A percentile compares a stretch with the other conserved stretches of the same genome.
These are phyloP conservation scores for Ceratobasidium sp. DNA, from an alignment of 1,284 basidiomycete species.

Conservation along the genomic window DNA sequence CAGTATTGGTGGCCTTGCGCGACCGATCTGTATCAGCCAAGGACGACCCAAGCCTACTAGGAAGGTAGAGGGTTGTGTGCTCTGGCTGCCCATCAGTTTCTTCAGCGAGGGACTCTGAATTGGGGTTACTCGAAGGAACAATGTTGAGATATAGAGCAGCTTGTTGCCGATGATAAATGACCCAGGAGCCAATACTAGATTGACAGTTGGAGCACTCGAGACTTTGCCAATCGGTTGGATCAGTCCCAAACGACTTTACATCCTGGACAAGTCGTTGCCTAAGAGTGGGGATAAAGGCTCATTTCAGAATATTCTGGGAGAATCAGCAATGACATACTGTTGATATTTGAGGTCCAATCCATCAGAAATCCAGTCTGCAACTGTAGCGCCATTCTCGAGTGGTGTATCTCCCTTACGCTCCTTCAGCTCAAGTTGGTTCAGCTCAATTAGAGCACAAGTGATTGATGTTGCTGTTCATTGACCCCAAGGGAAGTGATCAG, in stretches of 20 bases:
- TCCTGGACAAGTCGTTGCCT: neutral
- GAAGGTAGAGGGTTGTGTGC: neutral
- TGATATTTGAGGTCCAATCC: too few species aligned
- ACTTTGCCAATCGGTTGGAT: neutral
- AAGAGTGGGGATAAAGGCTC: neutral
- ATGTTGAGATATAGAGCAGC: neutral
- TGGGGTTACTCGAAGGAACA: neutral
- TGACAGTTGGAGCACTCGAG: neutral
- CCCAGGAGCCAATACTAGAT: neutral
- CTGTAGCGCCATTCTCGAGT: too few species aligned
- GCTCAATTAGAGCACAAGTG: too few species aligned
- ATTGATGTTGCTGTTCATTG: too few species aligned
- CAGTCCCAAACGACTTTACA: neutral
- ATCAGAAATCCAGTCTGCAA: too few species aligned
- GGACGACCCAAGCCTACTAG: neutral
- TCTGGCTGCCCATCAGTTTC: neutral
- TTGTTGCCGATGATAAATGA: neutral
- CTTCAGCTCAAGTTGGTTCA: too few species aligned
- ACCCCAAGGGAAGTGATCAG: too few species aligned
- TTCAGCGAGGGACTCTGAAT: neutral
- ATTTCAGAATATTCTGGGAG: too few species aligned
- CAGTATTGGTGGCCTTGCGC: neutral
- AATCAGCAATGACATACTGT: too few species aligned
- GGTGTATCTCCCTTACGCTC: too few species aligned
- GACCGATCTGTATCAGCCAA: neutral